Conservation (phyloP, 2,329 filamentous ascomycete genomes). For the Diaporthe sp. region DNA sequence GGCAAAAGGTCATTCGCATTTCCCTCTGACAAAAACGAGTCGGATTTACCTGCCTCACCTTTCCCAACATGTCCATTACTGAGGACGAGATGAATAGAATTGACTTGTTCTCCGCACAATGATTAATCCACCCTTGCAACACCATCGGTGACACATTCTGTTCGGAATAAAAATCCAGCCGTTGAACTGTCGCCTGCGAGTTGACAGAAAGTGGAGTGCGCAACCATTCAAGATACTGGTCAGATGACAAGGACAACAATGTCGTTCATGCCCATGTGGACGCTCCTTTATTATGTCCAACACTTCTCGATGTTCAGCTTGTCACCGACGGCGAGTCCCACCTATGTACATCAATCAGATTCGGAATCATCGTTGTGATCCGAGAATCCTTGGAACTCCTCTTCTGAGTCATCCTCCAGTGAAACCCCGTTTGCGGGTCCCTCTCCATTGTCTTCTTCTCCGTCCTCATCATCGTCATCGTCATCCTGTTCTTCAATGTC, state of each 20-base stretch:
- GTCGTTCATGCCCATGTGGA: neutral
- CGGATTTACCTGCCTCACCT: no score
- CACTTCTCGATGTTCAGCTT: neutral
- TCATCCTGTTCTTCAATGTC: slow-evolving; percentile 75
- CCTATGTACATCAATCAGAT: slow-evolving; percentile 45
- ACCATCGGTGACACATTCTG: neutral
- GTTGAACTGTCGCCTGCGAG: neutral
- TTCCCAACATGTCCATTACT: no score
- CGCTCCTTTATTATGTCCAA: neutral
- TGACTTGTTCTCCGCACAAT: neutral
- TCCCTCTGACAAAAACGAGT: no score
- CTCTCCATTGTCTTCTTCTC: slow-evolving; percentile 48
- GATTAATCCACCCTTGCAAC: neutral
- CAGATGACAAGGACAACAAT: no score
- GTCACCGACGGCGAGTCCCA: neutral
- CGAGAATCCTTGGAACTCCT: slow-evolving; percentile 73
- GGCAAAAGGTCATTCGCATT: no score
- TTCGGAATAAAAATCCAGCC: neutral
- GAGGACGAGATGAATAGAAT: neutral
- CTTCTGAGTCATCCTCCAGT: slow-evolving; percentile 62
- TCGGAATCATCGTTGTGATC: slow-evolving; percentile 55
- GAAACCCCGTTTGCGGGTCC: slow-evolving; percentile 30
- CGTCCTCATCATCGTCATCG: slow-evolving; percentile 52
- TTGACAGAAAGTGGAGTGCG: neutral
- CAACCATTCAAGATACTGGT: neutral